phyloP scores from a whole-genome alignment of 768 basidiomycete genomes.

The Podaxis sp. region DNA sequence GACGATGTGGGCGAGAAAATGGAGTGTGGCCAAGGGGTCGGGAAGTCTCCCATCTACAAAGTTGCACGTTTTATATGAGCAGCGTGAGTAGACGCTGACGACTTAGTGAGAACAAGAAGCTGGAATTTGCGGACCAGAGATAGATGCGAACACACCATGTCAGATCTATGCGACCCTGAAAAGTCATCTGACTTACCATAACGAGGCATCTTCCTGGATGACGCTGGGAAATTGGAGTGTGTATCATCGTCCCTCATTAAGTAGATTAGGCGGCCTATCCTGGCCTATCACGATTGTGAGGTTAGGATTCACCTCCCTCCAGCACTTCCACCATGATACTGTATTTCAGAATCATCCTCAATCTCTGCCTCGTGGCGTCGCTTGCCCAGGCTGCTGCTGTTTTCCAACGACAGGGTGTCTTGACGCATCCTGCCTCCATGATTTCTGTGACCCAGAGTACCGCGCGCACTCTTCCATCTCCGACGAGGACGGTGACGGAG shows the following conservation, averaged over 20 bases:
- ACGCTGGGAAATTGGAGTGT: not conserved
- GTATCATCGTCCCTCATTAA: not conserved
- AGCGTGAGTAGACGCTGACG: slow-evolving; percentile 8
- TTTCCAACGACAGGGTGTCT: not conserved
- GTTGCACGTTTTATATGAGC: not conserved
- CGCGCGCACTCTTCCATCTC: not conserved
- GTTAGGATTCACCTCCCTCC: not conserved
- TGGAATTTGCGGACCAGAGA: not conserved
- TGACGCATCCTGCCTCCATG: not conserved
- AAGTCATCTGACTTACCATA: slow-evolving; percentile 5
- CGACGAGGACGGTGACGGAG: not conserved
- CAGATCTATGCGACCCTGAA: not conserved
- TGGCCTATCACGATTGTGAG: not conserved
- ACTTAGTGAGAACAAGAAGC: not conserved
- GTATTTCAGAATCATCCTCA: not conserved
- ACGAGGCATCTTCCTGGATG: not conserved
- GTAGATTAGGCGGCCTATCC: not conserved
- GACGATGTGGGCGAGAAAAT: not conserved
- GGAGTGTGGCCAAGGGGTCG: not conserved
- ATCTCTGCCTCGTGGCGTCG: not conserved
- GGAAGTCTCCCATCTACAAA: not conserved
- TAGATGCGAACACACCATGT: not conserved
- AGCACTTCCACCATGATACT: not conserved
- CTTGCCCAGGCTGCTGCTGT: not conserved
- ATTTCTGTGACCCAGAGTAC: not conserved